These are phyloP conservation scores for Hypoxylon sp. DNA, from an alignment of 2,329 filamentous ascomycete genomes.

Conservation along the genomic window DNA sequence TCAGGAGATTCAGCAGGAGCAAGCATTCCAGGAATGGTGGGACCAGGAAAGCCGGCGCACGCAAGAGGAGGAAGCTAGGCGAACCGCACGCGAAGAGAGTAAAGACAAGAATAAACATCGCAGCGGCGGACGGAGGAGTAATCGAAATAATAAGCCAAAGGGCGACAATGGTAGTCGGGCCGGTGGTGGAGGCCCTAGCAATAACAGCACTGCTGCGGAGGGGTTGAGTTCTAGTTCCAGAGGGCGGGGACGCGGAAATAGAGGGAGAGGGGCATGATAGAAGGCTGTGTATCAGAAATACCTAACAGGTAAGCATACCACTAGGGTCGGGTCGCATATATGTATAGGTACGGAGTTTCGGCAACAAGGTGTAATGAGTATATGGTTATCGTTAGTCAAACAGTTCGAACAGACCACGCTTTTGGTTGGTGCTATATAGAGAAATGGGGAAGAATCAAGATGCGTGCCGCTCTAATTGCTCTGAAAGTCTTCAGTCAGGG, in stretches of 20 bases:
- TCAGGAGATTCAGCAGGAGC: constrained; percentile 95
- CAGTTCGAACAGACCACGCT: not conserved
- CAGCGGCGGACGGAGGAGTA: constrained; percentile 35
- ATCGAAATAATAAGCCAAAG: constrained; percentile 43
- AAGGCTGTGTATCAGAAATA: constrained; percentile 6
- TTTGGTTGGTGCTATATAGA: not conserved
- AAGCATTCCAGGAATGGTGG: constrained; percentile 98
- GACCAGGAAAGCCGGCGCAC: constrained; percentile 84
- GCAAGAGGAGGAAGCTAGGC: constrained; percentile 71
- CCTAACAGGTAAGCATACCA: not conserved
- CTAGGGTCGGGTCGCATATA: constrained; percentile 1
- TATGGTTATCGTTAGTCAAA: not conserved
- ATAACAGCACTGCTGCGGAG: constrained; percentile 14
- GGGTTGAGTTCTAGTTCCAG: constrained; percentile 33
- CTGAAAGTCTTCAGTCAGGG: too few relatives aligned
- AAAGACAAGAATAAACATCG: constrained; percentile 56
- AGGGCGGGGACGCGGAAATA: constrained; percentile 43
- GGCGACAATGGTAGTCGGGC: constrained; percentile 35
- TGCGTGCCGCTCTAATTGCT: not conserved
- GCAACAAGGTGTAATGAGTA: not conserved
- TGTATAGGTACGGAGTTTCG: constrained; percentile 36
- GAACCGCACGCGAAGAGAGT: constrained; percentile 60
- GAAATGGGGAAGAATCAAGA: not conserved
- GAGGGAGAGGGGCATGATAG: constrained; percentile 37
- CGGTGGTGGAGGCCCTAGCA: constrained; percentile 27